Conservation (phyloP, 2,329 filamentous ascomycete genomes). For the Botrytis fragariae region DNA sequence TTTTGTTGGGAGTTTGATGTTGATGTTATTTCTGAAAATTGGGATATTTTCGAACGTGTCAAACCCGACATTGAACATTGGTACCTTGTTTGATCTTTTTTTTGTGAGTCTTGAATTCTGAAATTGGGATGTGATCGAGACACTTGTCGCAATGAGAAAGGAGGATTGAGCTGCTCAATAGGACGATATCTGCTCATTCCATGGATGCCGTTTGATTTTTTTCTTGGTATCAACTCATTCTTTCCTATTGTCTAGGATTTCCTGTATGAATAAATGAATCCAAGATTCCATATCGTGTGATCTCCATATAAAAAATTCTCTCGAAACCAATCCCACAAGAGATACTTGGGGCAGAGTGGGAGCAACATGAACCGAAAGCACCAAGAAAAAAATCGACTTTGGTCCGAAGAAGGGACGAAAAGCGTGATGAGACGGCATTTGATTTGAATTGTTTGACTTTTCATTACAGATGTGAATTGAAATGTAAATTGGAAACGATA, state of each 20-base stretch:
- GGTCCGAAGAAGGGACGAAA: background rate
- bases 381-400: background rate
- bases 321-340: background rate
- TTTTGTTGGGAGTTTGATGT: constrained; percentile 1
- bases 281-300: background rate
- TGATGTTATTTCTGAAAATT: background rate
- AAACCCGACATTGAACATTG: background rate
- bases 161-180: background rate
- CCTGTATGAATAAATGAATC: background rate
- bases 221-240: background rate
- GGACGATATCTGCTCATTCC: background rate
- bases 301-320: background rate
- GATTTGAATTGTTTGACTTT: background rate
- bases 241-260: background rate
- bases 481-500: background rate
- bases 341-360: too few species aligned
- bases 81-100: background rate
- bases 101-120: background rate
- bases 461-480: background rate
- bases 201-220: background rate
- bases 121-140: background rate
- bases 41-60: background rate
- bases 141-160: background rate
- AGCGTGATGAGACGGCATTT: background rate
- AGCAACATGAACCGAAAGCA: background rate